These are phyloP conservation scores for Talaromyces thailandensis DNA, from an alignment of 495 filamentous ascomycete genomes.

Conservation along the genomic window DNA sequence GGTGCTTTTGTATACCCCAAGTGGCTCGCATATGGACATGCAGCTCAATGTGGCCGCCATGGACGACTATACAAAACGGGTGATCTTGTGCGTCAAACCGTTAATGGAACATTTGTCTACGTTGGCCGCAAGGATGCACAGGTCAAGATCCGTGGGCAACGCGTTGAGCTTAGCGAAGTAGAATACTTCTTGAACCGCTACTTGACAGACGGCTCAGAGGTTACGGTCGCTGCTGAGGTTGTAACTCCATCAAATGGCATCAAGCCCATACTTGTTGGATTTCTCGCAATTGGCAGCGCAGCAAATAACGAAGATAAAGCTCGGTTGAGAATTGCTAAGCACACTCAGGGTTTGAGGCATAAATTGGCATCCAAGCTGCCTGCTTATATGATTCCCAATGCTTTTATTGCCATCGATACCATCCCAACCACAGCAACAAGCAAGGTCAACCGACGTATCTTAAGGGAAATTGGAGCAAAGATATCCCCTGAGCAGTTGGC, in stretches of 20 bases:
- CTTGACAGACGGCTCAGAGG: too few relatives aligned
- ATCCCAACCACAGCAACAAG: constrained; percentile 22
- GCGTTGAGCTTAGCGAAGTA: constrained; percentile 32
- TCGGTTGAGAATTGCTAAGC: too few relatives aligned
- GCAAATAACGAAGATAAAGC: too few relatives aligned
- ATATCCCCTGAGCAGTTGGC: background rate
- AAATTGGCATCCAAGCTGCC: too few relatives aligned
- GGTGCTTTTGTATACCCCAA: background rate
- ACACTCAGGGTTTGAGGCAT: too few relatives aligned
- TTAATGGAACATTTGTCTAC: constrained; percentile 12
- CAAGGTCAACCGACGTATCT: background rate
- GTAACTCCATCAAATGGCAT: too few relatives aligned
- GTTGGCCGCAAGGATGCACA: constrained; percentile 9
- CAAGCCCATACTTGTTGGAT: too few relatives aligned
- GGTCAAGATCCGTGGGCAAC: constrained; percentile 26
- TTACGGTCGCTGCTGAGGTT: too few relatives aligned
- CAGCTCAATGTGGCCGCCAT: background rate
- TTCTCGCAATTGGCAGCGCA: too few relatives aligned
- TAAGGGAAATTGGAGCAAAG: constrained; percentile 9
- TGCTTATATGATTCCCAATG: constrained; percentile 26
- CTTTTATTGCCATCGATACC: constrained; percentile 18
- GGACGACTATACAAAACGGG: constrained; percentile 12
- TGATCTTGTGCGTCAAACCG: constrained; percentile 11
- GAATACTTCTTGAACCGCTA: too few relatives aligned
- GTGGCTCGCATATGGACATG: background rate